Conservation (phyloP, 2,329 filamentous ascomycete species). For the Apiospora pterosperma region DNA sequence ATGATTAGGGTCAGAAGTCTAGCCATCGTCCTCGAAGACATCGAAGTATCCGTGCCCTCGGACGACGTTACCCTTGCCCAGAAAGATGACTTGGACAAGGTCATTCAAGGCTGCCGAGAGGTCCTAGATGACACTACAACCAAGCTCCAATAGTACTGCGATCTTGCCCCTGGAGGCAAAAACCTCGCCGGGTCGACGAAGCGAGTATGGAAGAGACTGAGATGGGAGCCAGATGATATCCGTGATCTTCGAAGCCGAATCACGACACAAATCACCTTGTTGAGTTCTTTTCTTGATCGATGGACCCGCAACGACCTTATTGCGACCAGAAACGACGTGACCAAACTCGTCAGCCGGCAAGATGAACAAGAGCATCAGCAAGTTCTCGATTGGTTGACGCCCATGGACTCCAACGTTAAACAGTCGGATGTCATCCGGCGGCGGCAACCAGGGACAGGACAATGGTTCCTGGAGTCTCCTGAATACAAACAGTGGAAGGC, state of each 20-base stretch:
- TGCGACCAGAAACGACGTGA: background rate
- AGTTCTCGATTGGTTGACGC: conserved; percentile 37
- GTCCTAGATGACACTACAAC: too few species aligned
- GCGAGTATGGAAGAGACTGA: conserved; percentile 21
- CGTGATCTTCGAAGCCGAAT: conserved; percentile 16
- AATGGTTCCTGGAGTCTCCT: conserved; percentile 39
- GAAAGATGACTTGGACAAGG: too few species aligned
- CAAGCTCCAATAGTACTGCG: too few species aligned
- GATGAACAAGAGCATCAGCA: background rate
- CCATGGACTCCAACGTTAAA: conserved; percentile 28
- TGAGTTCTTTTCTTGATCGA: too few species aligned
- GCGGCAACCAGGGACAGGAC: conserved; percentile 37
- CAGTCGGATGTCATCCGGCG: conserved; percentile 36
- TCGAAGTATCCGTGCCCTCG: too few species aligned
- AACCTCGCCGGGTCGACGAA: conserved; percentile 12
- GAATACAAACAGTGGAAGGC: conserved; percentile 30
- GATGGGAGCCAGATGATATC: conserved; percentile 17
- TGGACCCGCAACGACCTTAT: background rate
- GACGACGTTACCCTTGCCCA: too few species aligned
- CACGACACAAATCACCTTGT: conserved; percentile 9
- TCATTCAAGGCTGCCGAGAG: too few species aligned
- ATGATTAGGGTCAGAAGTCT: conserved; percentile 11
- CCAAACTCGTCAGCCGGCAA: background rate
- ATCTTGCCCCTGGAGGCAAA: too few species aligned
- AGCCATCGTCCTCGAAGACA: background rate